Conservation (phyloP, 257 asterid genomes). For the Forsythia viridissima region DNA sequence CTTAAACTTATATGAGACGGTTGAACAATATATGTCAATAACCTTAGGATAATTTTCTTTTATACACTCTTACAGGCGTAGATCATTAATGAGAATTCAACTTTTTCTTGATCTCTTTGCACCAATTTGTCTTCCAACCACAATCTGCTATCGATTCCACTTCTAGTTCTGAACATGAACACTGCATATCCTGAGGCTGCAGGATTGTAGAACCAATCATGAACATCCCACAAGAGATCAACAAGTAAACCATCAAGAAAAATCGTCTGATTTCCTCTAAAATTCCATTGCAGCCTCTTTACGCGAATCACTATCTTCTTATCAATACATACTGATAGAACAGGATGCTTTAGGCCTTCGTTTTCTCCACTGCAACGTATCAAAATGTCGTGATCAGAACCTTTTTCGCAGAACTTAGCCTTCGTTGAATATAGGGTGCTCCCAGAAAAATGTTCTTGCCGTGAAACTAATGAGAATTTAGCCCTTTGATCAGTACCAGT, state of each 20-base stretch:
- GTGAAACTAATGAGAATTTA: conserved; percentile 49
- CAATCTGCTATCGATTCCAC: conserved; percentile 82
- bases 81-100: conserved; percentile 77
- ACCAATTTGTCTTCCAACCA: conserved; percentile 80
- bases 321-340: conserved; percentile 65
- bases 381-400: conserved; percentile 58
- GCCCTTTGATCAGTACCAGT: conserved; percentile 31
- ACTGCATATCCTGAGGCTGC: conserved; percentile 57
- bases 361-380: conserved; percentile 64
- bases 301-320: conserved; percentile 70
- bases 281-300: conserved; percentile 93
- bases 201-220: conserved; percentile 72
- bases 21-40: too few species aligned
- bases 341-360: conserved; percentile 66
- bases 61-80: conserved; percentile 61
- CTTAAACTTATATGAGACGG: too few species aligned
- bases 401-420: conserved; percentile 63
- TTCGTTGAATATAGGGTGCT: conserved; percentile 64
- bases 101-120: conserved; percentile 59
- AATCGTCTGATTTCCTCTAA: conserved; percentile 89
- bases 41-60: not conserved
- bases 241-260: conserved; percentile 78
- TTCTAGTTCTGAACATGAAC: conserved; percentile 91
- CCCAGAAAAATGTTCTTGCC: conserved; percentile 81
- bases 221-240: conserved; percentile 97